Conservation (phyloP, 176 grass and related monocot species). For the Raddia guianensis region DNA sequence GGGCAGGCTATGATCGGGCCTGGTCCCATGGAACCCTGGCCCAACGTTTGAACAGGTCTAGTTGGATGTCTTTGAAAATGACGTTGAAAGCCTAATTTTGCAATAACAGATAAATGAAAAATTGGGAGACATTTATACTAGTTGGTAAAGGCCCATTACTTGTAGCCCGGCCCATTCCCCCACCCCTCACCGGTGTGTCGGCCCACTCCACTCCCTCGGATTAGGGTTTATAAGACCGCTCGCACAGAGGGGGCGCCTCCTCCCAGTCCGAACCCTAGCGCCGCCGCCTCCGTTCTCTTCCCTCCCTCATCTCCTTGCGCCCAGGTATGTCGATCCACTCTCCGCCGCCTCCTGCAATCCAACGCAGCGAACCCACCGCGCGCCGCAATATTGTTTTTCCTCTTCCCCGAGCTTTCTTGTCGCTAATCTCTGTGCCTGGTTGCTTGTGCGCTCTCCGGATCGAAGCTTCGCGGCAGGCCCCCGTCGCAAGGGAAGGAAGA, state of each 20-base stretch:
- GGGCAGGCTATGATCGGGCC: too few species aligned
- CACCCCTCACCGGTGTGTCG: not conserved
- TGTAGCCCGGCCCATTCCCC: too few species aligned
- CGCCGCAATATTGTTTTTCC: not conserved
- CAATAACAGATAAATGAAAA: too few species aligned
- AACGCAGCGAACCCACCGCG: too few species aligned
- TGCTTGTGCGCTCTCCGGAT: too few species aligned
- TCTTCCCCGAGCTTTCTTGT: not conserved
- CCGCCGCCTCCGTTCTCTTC: slow-evolving; percentile 48
- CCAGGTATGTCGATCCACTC: slow-evolving; percentile 27
- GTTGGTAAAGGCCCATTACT: not conserved
- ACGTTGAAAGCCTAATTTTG: too few species aligned
- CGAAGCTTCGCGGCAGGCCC: slow-evolving; percentile 23
- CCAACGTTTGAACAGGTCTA: too few species aligned
- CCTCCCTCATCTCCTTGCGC: slow-evolving; percentile 27
- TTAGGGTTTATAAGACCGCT: slow-evolving; percentile 46
- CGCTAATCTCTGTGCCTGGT: slow-evolving; percentile 18
- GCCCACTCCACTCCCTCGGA: not conserved
- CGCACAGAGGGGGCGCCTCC: not conserved
- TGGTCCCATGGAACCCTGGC: too few species aligned
- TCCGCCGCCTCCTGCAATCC: not conserved
- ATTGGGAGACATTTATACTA: too few species aligned
- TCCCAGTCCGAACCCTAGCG: slow-evolving; percentile 35
- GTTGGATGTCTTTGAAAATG: too few species aligned
- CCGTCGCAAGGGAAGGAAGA: slow-evolving; percentile 54